Evolutionary conservation across 441 rosid species (phyloP), one percentile per base, ranked within the genome.

Genomic region (Populus hybrid): DNA sequence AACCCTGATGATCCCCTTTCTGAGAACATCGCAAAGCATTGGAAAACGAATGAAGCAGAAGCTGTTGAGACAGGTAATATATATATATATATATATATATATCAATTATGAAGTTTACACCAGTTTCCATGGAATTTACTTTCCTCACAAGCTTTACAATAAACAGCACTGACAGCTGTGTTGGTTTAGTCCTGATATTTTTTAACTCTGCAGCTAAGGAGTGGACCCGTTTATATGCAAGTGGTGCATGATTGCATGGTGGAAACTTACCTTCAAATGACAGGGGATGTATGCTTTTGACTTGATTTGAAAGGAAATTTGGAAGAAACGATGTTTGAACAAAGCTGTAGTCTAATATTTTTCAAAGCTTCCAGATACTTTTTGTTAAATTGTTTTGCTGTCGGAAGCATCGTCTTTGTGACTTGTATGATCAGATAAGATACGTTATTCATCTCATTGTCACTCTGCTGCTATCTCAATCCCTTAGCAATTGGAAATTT

Each of bases 1-100:
- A 96, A 96, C 87, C 99, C 99, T 0, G 99, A 96, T 77, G 99
- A 96, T 85, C 99, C 99, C 6, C 96, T 96, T 3, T 96, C 99
- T 0, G 99, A 96, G 89, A 96, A 93, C 89, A 94, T 96, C 63
- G 99, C 99, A 10, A 96, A 96, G 91, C 99, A 96, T 77, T 96
- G 99, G 99, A 96, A 94, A 86, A 86, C 96, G 6, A 90, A 96
- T 72, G 99, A 96, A 81, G 93, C 88, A 2, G 99, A 96, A 87
- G 99, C 99, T 46, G 99, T 96, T 46, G 99, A 94, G 87, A 94
- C 99, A 83, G 99, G 99, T 93, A 85, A 76, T 54, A 23, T 68
- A 8, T 18, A 10, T 50, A 5, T 68, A 8, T 18, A 10, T 50
- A 5, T 42, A 28, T 28, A 28, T 11, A 28, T 30, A 30, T 30